Evolutionary conservation across 306 rosid genomes (phyloP).

Genomic region (Oxytropis ochrocephala): DNA sequence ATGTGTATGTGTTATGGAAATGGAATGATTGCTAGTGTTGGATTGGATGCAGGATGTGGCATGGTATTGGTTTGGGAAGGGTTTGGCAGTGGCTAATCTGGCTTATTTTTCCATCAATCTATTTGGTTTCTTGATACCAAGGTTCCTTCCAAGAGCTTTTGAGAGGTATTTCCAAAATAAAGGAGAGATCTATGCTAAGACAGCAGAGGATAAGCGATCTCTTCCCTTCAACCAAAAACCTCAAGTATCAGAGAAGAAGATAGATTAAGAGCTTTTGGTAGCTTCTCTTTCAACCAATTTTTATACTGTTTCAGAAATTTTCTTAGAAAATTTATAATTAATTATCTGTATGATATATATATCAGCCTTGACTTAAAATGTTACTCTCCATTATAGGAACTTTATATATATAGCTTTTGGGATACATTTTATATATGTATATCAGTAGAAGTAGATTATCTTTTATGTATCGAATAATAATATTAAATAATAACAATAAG

Average conservation of each 20-base stretch:
- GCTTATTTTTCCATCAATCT: slow-evolving; percentile 55
- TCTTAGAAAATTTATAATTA: background rate
- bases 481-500: no score
- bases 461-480: no score
- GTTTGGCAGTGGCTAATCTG: slow-evolving; percentile 46
- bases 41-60: slow-evolving; percentile 42
- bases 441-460: no score
- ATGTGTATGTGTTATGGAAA: background rate
- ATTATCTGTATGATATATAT: slow-evolving; percentile 7
- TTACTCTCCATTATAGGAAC: background rate
- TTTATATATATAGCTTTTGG: slow-evolving; percentile 2
- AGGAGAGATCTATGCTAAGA: slow-evolving; percentile 48
- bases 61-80: slow-evolving; percentile 83
- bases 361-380: background rate
- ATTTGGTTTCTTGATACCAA: slow-evolving; percentile 62
- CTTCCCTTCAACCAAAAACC: background rate
- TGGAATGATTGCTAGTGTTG: background rate
- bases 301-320: background rate
- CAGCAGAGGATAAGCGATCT: slow-evolving; percentile 51
- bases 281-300: background rate
- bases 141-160: slow-evolving; percentile 76
- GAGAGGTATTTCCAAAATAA: slow-evolving; percentile 59
- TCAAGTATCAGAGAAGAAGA: slow-evolving; percentile 27
- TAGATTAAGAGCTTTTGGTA: background rate
- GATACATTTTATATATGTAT: background rate